These are phyloP conservation scores for Piromyces finnis DNA, from an alignment of 192 early-diverging fungal species.

Conservation along the genomic window DNA sequence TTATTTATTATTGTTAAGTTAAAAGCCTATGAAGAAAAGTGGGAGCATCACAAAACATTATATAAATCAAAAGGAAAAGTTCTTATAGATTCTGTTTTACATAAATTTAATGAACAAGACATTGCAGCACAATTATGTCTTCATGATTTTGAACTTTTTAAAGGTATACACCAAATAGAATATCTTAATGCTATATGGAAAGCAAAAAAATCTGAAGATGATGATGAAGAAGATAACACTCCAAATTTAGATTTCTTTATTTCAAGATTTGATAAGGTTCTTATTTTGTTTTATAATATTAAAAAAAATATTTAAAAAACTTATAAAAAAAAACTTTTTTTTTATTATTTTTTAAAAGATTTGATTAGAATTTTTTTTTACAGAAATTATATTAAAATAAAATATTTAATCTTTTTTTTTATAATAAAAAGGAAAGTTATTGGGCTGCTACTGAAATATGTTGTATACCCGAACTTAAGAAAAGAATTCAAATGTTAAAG, in stretches of 20 bases:
- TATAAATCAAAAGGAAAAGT: conserved; percentile 18
- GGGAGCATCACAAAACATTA: conserved; percentile 18
- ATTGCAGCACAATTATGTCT: conserved; percentile 30
- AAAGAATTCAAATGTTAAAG: conserved; percentile 13
- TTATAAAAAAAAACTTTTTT: too few species aligned
- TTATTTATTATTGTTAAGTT: conserved; percentile 2
- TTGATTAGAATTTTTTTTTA: too few species aligned
- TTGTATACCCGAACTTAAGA: conserved; percentile 28
- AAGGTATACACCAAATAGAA: conserved; percentile 41
- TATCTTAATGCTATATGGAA: conserved; percentile 39
- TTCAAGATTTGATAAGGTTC: conserved; percentile 34
- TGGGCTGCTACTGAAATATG: conserved; percentile 40
- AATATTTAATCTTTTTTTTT: too few species aligned
- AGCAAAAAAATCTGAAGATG: conserved; percentile 1
- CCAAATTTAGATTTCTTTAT: conserved; percentile 33
- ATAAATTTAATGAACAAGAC: conserved; percentile 17
- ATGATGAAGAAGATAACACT: conserved; percentile 13
- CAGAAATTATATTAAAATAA: too few species aligned
- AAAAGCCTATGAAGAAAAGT: conserved; percentile 21
- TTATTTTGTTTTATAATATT: too few species aligned
- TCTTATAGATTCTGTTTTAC: conserved; percentile 23
- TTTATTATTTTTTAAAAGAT: too few species aligned
- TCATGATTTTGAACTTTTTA: conserved; percentile 29
- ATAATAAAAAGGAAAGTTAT: too few species aligned
- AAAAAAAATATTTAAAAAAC: too few species aligned